Conservation (phyloP, 2,329 filamentous ascomycete species). For the Aspergillus sp. region DNA sequence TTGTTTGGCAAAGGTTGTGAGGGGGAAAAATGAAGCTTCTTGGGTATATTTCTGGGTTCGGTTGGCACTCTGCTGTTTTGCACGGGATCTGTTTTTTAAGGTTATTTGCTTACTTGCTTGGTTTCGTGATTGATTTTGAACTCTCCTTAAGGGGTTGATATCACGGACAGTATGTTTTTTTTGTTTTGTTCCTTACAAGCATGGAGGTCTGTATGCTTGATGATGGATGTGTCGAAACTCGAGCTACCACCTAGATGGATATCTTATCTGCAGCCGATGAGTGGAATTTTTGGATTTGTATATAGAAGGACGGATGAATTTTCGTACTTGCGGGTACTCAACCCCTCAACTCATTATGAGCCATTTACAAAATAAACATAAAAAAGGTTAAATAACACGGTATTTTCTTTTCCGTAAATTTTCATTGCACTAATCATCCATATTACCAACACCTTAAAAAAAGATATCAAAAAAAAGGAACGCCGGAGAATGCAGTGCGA, state of each 20-base stretch:
- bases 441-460: not conserved
- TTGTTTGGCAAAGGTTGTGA: not conserved
- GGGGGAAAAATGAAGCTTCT: not conserved
- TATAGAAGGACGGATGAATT: not conserved
- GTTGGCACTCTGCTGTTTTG: not conserved
- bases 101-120: not conserved
- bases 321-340: not conserved
- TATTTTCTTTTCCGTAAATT: not conserved
- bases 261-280: not conserved
- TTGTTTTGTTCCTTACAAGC: not conserved
- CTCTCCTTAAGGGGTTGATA: not conserved
- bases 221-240: not conserved
- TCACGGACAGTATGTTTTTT: not conserved
- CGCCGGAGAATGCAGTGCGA: slow-evolving; percentile 13
- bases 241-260: not conserved
- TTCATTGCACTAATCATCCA: not conserved
- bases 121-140: not conserved
- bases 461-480: slow-evolving; percentile 6
- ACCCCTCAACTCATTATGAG: not conserved
- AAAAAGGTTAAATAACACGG: not conserved
- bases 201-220: not conserved
- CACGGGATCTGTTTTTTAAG: not conserved
- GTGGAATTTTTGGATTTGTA: not conserved
- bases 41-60: not conserved
- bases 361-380: not conserved